A percentile compares a stretch with the other conserved stretches of the same genome.
These are phyloP conservation scores for Tricholoma bakamatsutake DNA, from an alignment of 768 basidiomycete genomes.

Conservation along the genomic window DNA sequence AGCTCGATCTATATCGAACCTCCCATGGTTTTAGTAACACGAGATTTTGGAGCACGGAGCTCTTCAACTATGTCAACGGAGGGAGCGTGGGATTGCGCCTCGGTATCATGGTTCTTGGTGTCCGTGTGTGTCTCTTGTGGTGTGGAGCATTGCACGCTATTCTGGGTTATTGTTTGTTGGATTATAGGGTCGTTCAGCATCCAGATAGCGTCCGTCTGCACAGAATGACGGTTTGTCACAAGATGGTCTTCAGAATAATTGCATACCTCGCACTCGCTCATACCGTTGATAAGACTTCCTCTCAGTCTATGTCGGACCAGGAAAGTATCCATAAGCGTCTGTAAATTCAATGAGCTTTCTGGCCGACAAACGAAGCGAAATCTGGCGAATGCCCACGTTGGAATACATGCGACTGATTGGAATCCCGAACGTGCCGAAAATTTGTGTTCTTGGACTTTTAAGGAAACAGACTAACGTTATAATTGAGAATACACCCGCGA, in stretches of 20 bases:
- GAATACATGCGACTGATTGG: constrained; percentile 32
- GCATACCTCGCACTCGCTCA: neutral
- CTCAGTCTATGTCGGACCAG: constrained; percentile 8
- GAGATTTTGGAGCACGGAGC: neutral
- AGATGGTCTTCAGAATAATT: neutral
- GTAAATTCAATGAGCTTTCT: neutral
- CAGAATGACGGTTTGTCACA: neutral
- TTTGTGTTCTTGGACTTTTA: constrained; percentile 16
- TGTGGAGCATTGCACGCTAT: neutral
- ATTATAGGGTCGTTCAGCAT: neutral
- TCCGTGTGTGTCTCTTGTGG: neutral
- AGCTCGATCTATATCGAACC: neutral
- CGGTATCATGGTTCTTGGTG: neutral
- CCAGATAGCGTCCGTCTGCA: neutral
- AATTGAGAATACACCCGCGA: constrained; percentile 10
- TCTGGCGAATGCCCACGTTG: constrained; percentile 15
- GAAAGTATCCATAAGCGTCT: constrained; percentile 18
- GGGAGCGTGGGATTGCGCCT: neutral
- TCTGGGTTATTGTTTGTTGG: neutral
- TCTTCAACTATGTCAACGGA: neutral
- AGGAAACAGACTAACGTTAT: constrained; percentile 23
- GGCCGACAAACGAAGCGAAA: neutral
- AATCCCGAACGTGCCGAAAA: constrained; percentile 29
- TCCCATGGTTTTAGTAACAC: neutral
- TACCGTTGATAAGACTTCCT: neutral